Conservation (phyloP, 352 stramenopile genomes). For the Phytophthora brassicae region DNA sequence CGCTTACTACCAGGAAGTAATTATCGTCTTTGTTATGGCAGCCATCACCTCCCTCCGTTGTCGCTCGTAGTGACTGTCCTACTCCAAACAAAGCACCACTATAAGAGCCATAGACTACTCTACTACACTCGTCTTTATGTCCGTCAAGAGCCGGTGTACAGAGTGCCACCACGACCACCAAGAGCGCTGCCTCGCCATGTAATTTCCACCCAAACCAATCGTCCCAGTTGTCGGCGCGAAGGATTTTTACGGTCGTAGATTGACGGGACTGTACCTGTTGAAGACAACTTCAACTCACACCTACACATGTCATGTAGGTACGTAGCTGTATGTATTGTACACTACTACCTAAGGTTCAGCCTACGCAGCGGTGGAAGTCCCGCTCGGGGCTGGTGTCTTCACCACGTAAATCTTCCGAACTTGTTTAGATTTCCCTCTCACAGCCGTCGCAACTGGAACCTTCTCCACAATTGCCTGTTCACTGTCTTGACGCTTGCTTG, state of each 20-base stretch:
- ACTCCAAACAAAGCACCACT: background rate
- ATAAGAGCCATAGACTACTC: background rate
- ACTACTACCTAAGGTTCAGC: constrained; percentile 4
- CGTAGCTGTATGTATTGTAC: background rate
- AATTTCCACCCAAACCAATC: constrained; percentile 7
- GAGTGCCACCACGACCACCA: constrained; percentile 12
- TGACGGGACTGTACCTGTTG: constrained; percentile 16
- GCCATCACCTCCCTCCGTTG: too few relatives aligned
- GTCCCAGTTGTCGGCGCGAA: constrained; percentile 3
- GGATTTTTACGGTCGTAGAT: constrained; percentile 11
- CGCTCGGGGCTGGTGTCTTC: constrained; percentile 27
- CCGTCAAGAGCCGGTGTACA: constrained; percentile 14
- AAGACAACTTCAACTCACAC: constrained; percentile 33
- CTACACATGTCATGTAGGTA: too few relatives aligned
- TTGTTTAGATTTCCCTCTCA: constrained; percentile 23
- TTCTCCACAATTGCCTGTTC: constrained; percentile 4
- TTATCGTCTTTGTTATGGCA: too few relatives aligned
- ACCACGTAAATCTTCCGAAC: constrained; percentile 38
- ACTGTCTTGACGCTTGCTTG: background rate
- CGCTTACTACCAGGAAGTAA: too few relatives aligned
- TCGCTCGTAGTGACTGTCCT: background rate
- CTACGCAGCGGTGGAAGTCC: constrained; percentile 21
- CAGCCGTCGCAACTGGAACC: background rate
- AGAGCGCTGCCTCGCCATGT: background rate
- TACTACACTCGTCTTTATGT: too few relatives aligned